A percentile compares a stretch with the other conserved stretches of the same genome.
Conservation (phyloP, 2,329 filamentous ascomycete genomes). For the Talaromyces islandicus region DNA sequence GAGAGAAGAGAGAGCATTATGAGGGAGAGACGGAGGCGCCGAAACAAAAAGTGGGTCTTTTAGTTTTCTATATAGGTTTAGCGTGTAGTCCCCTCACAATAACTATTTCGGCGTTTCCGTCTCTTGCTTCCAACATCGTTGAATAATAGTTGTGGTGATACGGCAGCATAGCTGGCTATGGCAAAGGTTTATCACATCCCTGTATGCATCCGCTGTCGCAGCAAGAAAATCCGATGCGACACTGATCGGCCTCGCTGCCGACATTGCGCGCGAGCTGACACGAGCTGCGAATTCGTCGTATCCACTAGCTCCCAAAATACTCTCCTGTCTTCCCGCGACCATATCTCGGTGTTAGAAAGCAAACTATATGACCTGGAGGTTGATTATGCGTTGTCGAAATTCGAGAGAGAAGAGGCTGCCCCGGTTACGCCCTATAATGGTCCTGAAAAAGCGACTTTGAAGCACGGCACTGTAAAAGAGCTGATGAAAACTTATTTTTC, state of each 20-base stretch:
- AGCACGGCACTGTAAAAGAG: neutral
- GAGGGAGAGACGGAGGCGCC: neutral
- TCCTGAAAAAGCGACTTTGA: neutral
- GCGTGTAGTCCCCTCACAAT: neutral
- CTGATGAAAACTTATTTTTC: neutral
- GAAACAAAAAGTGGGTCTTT: neutral
- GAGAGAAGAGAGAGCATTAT: neutral
- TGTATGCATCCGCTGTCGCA: neutral
- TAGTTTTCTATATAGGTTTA: neutral
- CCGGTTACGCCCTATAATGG: neutral
- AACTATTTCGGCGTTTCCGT: neutral
- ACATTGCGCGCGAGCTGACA: neutral
- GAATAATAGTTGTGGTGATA: neutral
- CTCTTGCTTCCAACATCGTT: neutral
- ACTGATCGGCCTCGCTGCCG: neutral
- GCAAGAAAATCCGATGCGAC: neutral
- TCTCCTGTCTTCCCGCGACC: neutral
- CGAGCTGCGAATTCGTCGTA: neutral
- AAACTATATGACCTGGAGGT: neutral
- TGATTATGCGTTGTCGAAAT: neutral
- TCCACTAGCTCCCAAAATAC: neutral
- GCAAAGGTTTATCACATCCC: neutral
- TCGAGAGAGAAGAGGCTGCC: neutral
- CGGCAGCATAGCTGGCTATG: neutral
- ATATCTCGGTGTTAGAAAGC: neutral